Evolutionary conservation across 352 stramenopile species (phyloP).

Genomic region (Peronospora tabacina): DNA sequence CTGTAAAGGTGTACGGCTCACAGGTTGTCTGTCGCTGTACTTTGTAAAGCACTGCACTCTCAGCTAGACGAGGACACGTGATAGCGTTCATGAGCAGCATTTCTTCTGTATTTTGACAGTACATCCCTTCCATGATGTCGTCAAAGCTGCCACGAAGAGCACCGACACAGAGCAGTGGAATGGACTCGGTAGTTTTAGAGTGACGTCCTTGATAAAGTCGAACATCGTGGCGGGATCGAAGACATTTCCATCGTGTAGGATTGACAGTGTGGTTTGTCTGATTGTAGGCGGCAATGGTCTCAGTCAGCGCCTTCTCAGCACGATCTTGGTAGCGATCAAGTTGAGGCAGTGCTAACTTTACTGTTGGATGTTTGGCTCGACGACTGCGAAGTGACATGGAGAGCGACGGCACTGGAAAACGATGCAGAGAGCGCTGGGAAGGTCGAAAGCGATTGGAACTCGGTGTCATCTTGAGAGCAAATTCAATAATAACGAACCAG

Average conservation of each 20-base stretch:
- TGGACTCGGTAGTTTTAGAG: background rate
- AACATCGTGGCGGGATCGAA: constrained; percentile 28
- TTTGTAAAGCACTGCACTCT: constrained; percentile 35
- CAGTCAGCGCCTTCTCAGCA: constrained; percentile 25
- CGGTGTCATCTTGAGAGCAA: constrained; percentile 12
- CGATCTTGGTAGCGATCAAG: constrained; percentile 35
- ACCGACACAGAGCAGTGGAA: constrained; percentile 27
- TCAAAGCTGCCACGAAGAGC: constrained; percentile 34
- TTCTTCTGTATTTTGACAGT: constrained; percentile 33
- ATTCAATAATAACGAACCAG: constrained; percentile 18
- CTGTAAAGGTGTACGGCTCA: constrained; percentile 35
- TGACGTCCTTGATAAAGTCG: constrained; percentile 32
- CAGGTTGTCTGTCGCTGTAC: constrained; percentile 23
- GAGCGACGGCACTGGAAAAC: constrained; percentile 15
- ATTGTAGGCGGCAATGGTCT: constrained; percentile 33
- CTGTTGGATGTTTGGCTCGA: constrained; percentile 15
- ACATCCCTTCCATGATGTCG: constrained; percentile 39
- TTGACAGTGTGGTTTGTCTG: constrained; percentile 22
- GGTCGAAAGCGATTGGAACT: constrained; percentile 15
- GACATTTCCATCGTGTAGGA: constrained; percentile 28
- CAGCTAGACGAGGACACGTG: constrained; percentile 26
- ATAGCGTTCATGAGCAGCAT: constrained; percentile 40
- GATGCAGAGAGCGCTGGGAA: constrained; percentile 16
- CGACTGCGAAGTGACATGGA: constrained; percentile 26
- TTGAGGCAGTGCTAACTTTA: constrained; percentile 19